Percentiles rank a stretch among this genome's conserved stretches.
Evolutionary conservation across 352 stramenopile species (phyloP).

Genomic region (Phytophthora niederhauseri): DNA sequence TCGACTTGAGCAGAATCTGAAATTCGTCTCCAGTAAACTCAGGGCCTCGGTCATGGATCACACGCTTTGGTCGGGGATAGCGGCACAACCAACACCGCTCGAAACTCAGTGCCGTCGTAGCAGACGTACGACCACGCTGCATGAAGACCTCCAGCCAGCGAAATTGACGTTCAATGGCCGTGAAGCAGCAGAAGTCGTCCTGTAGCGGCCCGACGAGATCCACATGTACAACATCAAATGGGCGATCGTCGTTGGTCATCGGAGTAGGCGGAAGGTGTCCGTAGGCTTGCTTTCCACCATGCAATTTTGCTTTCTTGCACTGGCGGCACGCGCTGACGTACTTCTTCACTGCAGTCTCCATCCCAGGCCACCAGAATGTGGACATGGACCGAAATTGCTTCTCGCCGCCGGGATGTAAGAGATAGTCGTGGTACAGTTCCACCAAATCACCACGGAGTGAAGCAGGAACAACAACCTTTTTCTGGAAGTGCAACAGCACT

Average conservation of each 20-base stretch:
- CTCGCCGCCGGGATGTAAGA: too few species aligned
- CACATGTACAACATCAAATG: constrained; percentile 5
- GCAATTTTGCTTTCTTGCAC: not conserved
- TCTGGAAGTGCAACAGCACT: too few species aligned
- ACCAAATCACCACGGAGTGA: too few species aligned
- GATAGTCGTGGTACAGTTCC: too few species aligned
- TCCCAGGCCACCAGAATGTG: constrained; percentile 15
- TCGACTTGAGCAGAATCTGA: not conserved
- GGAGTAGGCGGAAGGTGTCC: not conserved
- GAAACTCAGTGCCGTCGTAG: not conserved
- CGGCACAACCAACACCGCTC: constrained; percentile 4
- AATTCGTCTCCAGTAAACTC: constrained; percentile 19
- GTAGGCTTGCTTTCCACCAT: constrained; percentile 12
- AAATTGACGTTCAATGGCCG: constrained; percentile 3
- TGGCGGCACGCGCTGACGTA: not conserved
- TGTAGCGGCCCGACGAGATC: not conserved
- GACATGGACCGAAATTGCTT: not conserved
- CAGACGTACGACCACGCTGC: not conserved
- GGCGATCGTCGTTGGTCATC: not conserved
- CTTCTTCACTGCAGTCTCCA: constrained; percentile 8
- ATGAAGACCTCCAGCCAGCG: constrained; percentile 9
- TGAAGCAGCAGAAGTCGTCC: constrained; percentile 1
- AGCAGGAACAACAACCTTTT: too few species aligned
- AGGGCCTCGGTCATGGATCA: constrained; percentile 6
- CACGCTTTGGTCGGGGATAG: constrained; percentile 5